Percentiles rank a stretch among this genome's conserved stretches.
Evolutionary conservation across 805 yeast species (phyloP).

Genomic region (Lipomyces anomalus): DNA sequence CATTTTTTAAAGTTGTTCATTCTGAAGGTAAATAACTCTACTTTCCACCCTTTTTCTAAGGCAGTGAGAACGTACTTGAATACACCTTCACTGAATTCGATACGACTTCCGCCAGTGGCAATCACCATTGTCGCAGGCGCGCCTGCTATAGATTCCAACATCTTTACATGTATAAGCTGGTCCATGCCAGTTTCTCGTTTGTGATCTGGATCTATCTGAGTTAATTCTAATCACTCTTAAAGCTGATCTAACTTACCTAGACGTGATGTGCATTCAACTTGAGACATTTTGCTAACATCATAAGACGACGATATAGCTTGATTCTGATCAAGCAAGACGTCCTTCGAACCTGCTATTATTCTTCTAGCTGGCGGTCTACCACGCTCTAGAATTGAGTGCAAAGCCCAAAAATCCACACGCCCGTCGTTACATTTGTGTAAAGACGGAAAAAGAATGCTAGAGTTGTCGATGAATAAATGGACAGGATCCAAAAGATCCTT

Average conservation of each 20-base stretch:
- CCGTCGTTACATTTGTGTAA: neutral
- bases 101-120: neutral
- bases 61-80: neutral
- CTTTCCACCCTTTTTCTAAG: neutral
- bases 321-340: neutral
- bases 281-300: neutral
- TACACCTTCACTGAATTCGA: neutral
- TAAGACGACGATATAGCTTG: neutral
- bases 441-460: neutral
- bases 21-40: neutral
- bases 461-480: neutral
- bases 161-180: conserved; percentile 1
- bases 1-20: neutral
- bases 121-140: conserved; percentile 1
- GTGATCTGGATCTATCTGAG: neutral
- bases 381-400: conserved; percentile 1
- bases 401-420: neutral
- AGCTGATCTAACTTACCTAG: no score
- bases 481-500: neutral
- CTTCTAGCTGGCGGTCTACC: neutral
- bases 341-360: neutral
- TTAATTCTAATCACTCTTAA: no score
- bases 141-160: conserved; percentile 1
- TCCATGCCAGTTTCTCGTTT: conserved; percentile 1
- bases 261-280: neutral